Evolutionary conservation across 1,139 yeast species (phyloP).

Genomic region (Diutina rugosa): DNA sequence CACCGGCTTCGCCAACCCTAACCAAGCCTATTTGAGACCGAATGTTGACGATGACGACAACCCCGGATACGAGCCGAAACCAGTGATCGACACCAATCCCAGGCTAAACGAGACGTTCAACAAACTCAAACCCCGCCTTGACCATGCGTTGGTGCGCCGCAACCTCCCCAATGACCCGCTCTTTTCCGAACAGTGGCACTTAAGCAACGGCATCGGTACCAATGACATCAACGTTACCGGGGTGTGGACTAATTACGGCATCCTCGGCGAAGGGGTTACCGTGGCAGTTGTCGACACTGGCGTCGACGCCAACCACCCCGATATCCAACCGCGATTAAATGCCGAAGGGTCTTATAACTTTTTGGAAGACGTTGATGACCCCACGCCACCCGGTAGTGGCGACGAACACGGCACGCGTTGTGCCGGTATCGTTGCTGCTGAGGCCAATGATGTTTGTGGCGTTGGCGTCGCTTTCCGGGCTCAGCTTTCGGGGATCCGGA

Average conservation of each 20-base stretch:
- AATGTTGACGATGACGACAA: not conserved
- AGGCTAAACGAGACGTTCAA: not conserved
- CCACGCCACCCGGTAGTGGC: constrained; percentile 68
- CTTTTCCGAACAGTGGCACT: constrained; percentile 82
- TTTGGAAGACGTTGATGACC: constrained; percentile 61
- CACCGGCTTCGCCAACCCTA: not conserved
- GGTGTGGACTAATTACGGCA: constrained; percentile 64
- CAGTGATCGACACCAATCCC: not conserved
- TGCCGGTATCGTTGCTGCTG: constrained; percentile 95
- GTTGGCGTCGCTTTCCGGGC: constrained; percentile 87
- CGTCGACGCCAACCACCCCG: constrained; percentile 64
- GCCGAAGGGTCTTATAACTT: constrained; percentile 82
- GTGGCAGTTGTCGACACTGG: constrained; percentile 95
- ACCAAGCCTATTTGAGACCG: not conserved
- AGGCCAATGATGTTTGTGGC: constrained; percentile 80
- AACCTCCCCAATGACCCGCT: constrained; percentile 46
- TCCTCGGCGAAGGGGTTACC: constrained; percentile 71
- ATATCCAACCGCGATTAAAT: constrained; percentile 58
- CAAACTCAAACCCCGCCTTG: not conserved
- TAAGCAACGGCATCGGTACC: constrained; percentile 50
- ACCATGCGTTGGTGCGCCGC: not conserved
- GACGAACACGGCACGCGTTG: constrained; percentile 97
- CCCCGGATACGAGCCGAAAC: not conserved
- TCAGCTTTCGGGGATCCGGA: constrained; percentile 81
- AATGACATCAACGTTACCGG: constrained; percentile 81